A percentile compares a stretch with the other conserved stretches of the same genome.
Evolutionary conservation across 2,329 filamentous ascomycete genomes (phyloP).

Genomic region (Penicillium sp.): DNA sequence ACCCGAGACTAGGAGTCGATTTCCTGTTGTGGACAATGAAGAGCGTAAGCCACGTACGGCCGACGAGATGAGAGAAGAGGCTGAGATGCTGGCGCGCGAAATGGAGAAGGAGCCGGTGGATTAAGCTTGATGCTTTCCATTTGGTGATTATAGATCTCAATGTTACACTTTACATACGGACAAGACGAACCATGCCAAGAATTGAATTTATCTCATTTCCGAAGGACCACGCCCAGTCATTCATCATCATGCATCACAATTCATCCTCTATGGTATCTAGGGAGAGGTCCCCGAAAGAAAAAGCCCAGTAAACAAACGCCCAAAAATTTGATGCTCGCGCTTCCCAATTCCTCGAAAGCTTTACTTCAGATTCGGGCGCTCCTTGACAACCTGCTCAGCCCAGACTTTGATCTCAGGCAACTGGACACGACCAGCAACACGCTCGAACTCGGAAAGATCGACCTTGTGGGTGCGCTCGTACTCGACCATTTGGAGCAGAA

Average conservation of each 20-base stretch:
- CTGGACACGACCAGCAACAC: constrained; percentile 70
- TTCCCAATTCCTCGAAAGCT: background rate
- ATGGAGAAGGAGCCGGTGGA: constrained; percentile 39
- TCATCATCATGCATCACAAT: constrained; percentile 12
- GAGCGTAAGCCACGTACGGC: constrained; percentile 64
- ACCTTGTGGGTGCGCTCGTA: constrained; percentile 75
- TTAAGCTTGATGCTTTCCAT: constrained; percentile 11
- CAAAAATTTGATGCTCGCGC: background rate
- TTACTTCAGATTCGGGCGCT: constrained; percentile 58
- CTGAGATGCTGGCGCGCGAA: constrained; percentile 55
- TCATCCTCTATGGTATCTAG: constrained; percentile 20
- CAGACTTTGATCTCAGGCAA: constrained; percentile 77
- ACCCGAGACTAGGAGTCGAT: constrained; percentile 56
- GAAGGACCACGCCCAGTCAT: constrained; percentile 10
- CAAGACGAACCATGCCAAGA: background rate
- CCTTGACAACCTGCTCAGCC: constrained; percentile 71
- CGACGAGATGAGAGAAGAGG: constrained; percentile 79
- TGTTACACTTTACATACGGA: background rate
- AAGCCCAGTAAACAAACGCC: constrained; percentile 12
- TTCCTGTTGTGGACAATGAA: constrained; percentile 70
- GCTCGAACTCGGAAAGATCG: constrained; percentile 83
- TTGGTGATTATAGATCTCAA: background rate
- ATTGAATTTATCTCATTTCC: constrained; percentile 7
- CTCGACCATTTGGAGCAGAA: constrained; percentile 92
- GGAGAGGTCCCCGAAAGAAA: background rate